A percentile compares a stretch with the other conserved stretches of the same genome.
Conservation (phyloP, 225 moss, liverwort and hornwort species). For the Bryoerythrophyllum caledonicum region DNA sequence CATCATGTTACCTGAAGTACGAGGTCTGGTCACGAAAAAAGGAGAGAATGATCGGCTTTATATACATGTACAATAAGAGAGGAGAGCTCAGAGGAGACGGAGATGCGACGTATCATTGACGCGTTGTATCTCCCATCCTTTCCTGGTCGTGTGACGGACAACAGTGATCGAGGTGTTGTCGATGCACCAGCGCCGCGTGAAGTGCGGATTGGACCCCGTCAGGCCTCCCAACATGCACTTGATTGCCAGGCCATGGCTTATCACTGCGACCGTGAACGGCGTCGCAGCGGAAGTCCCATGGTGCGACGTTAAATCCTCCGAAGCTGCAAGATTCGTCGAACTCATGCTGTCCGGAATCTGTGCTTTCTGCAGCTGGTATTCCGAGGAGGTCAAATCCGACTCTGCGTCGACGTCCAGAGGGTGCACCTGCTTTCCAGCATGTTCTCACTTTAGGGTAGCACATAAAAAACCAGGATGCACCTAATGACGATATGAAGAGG, state of each 20-base stretch:
- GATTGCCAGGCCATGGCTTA: constrained; percentile 67
- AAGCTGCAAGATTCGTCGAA: constrained; percentile 37
- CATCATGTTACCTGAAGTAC: not conserved
- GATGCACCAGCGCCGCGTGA: constrained; percentile 57
- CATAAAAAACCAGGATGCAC: not conserved
- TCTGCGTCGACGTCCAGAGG: constrained; percentile 42
- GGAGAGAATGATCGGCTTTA: not conserved
- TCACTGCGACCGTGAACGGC: constrained; percentile 62
- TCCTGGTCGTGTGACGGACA: constrained; percentile 60
- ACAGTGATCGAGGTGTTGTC: constrained; percentile 65
- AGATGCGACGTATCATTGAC: constrained; percentile 77
- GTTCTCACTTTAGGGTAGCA: not conserved
- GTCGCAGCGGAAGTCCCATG: constrained; percentile 6
- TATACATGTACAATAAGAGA: not conserved
- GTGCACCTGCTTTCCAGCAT: constrained; percentile 41
- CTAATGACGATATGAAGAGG: not conserved
- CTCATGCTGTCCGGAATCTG: constrained; percentile 32
- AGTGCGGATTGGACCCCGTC: constrained; percentile 53
- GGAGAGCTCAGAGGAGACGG: constrained; percentile 41
- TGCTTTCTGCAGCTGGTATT: constrained; percentile 14
- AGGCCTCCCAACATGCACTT: constrained; percentile 73
- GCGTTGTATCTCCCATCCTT: constrained; percentile 72
- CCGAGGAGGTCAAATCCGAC: constrained; percentile 26
- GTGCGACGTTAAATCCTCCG: constrained; percentile 20
- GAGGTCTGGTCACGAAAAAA: not conserved